Base-by-base conservation (phyloP, 257 asterid species). In the Apocynum venetum region DNA sequence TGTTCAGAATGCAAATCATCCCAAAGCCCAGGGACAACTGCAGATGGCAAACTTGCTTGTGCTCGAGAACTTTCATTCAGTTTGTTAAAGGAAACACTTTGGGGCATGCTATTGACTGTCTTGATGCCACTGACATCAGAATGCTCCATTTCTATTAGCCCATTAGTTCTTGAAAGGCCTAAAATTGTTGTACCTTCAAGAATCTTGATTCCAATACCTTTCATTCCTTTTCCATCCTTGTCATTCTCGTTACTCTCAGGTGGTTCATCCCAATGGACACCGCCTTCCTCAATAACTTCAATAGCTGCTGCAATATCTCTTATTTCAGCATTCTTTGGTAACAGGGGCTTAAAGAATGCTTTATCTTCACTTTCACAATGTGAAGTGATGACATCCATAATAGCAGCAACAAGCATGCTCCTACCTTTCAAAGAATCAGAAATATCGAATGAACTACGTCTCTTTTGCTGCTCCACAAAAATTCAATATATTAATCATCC, bases 401-500 rank as follows among this genome's bases (percentile, higher is more conserved):
- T 91, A 69, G 99, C 97, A 65, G 98, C 97, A 65, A 96, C 93
- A 77, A 96, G 99, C 99, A 96, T 96, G 91, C 99, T 96, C 93
- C 96, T 93, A 84, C 99, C 99, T 90, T 86, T 90, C 86, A 86
- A 84, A 74, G 91, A 85, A 80, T 91, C 94, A 73, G 93, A 87
- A 83, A 85, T 86, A 89, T 84, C 86, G 69, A 91, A 90, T 82
- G 99, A 91, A 87, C 91, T 91, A 83, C 80, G 93, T 81, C 88
- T 77, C 66, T 89, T 72, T 82, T 90, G 83, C 99, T 96, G 97
- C 86, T 87, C 81, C 89, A 86, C 77, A 79, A 59, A 85, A 85
- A 86, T 76, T 65, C 80, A 88, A 78, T 61, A 82, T 35, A 80
- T 93, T 79, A 87, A 81, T 82, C 66, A 65, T 82, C 69, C 75